These are phyloP conservation scores for Adenanthera pavonina DNA, from an alignment of 306 rosid genomes.

Conservation along the genomic window DNA sequence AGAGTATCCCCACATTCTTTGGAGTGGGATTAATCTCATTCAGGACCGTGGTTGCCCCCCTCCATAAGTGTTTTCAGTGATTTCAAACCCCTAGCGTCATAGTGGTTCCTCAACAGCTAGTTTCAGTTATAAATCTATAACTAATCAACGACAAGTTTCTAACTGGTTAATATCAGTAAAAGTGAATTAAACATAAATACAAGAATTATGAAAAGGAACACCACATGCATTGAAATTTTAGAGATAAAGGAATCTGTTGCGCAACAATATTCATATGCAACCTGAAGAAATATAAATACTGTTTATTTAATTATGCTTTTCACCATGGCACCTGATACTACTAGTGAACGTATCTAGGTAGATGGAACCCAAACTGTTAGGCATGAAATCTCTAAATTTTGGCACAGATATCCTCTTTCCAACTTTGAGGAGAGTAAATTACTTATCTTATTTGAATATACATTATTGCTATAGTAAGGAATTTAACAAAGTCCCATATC, in stretches of 20 bases:
- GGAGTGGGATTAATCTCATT: neutral
- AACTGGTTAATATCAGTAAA: neutral
- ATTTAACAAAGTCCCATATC: neutral
- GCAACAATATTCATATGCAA: slow-evolving; percentile 10
- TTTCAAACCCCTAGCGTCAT: neutral
- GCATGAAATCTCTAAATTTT: neutral
- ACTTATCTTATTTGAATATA: slow-evolving; percentile 2
- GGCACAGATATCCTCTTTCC: neutral
- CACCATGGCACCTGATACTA: neutral
- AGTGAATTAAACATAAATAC: neutral
- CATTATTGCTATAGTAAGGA: neutral
- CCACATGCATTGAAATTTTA: neutral
- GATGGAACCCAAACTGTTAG: neutral
- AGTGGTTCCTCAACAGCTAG: neutral
- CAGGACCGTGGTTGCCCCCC: neutral
- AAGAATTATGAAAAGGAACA: slow-evolving; percentile 29
- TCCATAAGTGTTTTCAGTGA: neutral
- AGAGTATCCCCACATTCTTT: neutral
- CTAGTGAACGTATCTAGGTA: neutral
- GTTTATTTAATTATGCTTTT: neutral
- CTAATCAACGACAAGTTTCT: slow-evolving; percentile 28
- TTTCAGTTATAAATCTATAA: neutral
- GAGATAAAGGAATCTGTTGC: neutral
- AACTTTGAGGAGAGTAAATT: neutral
- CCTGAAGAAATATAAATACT: neutral